Evolutionary conservation across 2,329 filamentous ascomycete genomes (phyloP).

Genomic region (Tolypocladium tundrense): DNA sequence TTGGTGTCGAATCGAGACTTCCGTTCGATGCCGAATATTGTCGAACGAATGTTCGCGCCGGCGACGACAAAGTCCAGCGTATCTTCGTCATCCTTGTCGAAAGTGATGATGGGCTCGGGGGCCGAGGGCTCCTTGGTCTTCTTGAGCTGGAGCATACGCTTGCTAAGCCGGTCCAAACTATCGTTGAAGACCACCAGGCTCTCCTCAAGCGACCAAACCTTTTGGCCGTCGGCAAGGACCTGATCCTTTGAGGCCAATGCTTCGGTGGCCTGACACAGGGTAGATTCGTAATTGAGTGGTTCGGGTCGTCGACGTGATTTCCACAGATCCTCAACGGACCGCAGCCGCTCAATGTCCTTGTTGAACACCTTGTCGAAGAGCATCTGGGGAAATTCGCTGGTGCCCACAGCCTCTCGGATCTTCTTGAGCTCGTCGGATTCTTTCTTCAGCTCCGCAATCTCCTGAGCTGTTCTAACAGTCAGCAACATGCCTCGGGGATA

Average conservation of each 20-base stretch:
- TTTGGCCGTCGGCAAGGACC: constrained; percentile 58
- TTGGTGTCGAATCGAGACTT: constrained; percentile 96
- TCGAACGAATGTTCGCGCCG: constrained; percentile 79
- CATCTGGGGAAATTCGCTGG: constrained; percentile 61
- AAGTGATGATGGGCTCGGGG: constrained; percentile 60
- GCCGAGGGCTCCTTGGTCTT: constrained; percentile 33
- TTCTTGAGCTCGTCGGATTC: constrained; percentile 77
- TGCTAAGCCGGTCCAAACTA: constrained; percentile 67
- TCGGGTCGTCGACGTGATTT: constrained; percentile 67
- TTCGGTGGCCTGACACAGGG: constrained; percentile 42
- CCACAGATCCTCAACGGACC: constrained; percentile 95
- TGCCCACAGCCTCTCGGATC: constrained; percentile 74
- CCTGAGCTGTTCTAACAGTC: constrained; percentile 37
- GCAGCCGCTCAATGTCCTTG: constrained; percentile 70
- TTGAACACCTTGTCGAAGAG: constrained; percentile 92
- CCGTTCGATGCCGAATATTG: constrained; percentile 77
- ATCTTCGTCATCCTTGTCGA: constrained; percentile 95
- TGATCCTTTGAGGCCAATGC: constrained; percentile 42
- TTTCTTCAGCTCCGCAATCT: constrained; percentile 78
- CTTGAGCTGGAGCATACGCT: constrained; percentile 58
- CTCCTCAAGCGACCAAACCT: constrained; percentile 70
- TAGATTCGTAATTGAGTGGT: constrained; percentile 56
- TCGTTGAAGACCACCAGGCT: constrained; percentile 81
- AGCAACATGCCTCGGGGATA: neutral
- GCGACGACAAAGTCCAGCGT: constrained; percentile 91